These are phyloP conservation scores for Saksenaea oblongispora DNA, from an alignment of 371 early-diverging fungal genomes.

Conservation along the genomic window DNA sequence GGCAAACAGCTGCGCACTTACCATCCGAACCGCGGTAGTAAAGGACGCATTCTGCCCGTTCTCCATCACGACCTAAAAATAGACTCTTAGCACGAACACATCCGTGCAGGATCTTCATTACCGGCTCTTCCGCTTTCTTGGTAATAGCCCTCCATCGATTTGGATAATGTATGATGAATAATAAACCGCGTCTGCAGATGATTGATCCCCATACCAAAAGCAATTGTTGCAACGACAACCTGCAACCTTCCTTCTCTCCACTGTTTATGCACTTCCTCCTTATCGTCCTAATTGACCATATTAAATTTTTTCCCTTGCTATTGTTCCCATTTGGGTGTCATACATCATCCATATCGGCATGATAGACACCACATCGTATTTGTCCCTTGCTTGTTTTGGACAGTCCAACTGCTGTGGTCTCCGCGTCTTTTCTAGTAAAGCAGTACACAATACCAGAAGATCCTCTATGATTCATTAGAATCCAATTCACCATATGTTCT, in stretches of 20 bases:
- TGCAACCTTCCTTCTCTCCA: slow-evolving; percentile 73
- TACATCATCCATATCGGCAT: slow-evolving; percentile 79
- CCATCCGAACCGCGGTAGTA: slow-evolving; percentile 74
- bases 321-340: not conserved
- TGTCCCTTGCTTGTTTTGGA: slow-evolving; percentile 45
- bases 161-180: slow-evolving; percentile 83
- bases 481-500: slow-evolving; percentile 67
- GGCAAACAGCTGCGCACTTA: slow-evolving; percentile 13
- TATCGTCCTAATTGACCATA: slow-evolving; percentile 44
- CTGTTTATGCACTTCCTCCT: slow-evolving; percentile 66
- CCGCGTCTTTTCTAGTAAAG: slow-evolving; percentile 77
- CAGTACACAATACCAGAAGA: slow-evolving; percentile 88
- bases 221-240: slow-evolving; percentile 98
- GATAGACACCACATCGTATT: slow-evolving; percentile 72
- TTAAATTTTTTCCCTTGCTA: not conserved
- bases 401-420: slow-evolving; percentile 64
- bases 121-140: slow-evolving; percentile 95
- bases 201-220: slow-evolving; percentile 96
- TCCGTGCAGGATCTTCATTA: slow-evolving; percentile 3
- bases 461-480: slow-evolving; percentile 56
- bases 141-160: slow-evolving; percentile 89
- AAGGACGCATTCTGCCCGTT: slow-evolving; percentile 72
- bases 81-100: not conserved
- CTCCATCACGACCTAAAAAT: slow-evolving; percentile 59
- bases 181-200: slow-evolving; percentile 86